A percentile compares a stretch with the other conserved stretches of the same genome.
Conservation (phyloP, 2,329 filamentous ascomycete genomes). For the Cercospora sesami region DNA sequence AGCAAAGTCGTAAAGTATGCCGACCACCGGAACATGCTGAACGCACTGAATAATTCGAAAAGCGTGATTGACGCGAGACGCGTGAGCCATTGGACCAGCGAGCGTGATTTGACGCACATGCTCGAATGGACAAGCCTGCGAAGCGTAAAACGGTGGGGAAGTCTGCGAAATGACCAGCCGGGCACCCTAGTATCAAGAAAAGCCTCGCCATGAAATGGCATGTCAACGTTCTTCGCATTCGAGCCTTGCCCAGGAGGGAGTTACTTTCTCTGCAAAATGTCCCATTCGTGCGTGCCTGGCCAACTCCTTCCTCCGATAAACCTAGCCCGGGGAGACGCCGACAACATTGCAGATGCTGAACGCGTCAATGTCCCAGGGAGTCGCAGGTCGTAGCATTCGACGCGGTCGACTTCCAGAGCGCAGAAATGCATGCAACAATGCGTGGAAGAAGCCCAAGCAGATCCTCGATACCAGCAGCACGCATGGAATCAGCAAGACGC, state of each 20-base stretch:
- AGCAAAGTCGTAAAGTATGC: background rate
- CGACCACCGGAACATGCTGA: background rate
- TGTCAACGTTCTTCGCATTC: background rate
- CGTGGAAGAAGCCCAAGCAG: background rate
- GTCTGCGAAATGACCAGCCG: background rate
- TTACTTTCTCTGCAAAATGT: background rate
- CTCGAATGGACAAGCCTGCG: background rate
- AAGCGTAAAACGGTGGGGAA: background rate
- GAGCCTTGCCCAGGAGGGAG: background rate
- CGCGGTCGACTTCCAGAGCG: background rate
- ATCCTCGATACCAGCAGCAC: background rate
- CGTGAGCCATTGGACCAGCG: background rate
- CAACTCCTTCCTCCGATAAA: background rate
- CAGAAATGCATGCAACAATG: background rate
- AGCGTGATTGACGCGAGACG: background rate
- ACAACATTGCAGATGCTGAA: background rate
- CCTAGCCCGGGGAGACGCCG: background rate
- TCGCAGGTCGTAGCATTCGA: background rate
- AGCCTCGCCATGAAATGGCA: background rate
- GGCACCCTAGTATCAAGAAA: background rate
- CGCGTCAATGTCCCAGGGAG: background rate
- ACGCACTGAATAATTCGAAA: background rate
- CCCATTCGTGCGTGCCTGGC: background rate
- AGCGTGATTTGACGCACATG: background rate
- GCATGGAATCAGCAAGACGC: background rate